Conservation (phyloP, 306 rosid genomes). For the Benincasa hispida region DNA sequence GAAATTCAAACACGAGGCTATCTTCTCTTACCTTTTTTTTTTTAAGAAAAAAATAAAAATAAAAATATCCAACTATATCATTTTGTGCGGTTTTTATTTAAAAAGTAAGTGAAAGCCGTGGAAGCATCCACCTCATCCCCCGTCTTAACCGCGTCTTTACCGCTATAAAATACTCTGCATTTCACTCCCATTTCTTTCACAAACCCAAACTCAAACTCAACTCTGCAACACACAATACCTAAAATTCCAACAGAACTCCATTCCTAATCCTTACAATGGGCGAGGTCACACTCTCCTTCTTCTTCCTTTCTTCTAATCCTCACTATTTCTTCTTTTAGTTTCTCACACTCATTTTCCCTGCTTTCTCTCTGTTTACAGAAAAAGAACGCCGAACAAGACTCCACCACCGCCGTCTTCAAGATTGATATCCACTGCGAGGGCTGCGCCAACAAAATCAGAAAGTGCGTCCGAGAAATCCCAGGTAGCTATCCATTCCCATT, state of each 20-base stretch:
- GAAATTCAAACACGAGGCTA: too few species aligned
- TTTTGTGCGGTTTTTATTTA: too few species aligned
- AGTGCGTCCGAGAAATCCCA: conserved; percentile 13
- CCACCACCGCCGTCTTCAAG: conserved; percentile 21
- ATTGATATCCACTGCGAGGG: conserved; percentile 65
- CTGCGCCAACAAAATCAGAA: conserved; percentile 39
- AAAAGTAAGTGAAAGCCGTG: neutral
- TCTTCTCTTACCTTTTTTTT: too few species aligned
- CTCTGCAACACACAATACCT: neutral
- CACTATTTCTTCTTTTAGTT: too few species aligned
- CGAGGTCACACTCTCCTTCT: neutral
- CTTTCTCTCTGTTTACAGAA: conserved; percentile 19
- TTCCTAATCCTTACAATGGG: neutral
- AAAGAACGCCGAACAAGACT: conserved; percentile 15
- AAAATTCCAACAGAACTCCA: neutral
- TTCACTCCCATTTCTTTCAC: neutral
- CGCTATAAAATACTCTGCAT: neutral
- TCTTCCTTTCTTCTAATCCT: neutral
- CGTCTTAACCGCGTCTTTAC: neutral
- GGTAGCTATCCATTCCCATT: conserved; percentile 13
- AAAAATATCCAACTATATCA: too few species aligned
- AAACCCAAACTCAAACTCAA: neutral
- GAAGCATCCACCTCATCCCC: neutral
- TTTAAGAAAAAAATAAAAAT: too few species aligned
- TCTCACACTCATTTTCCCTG: neutral